Evolutionary conservation across 495 filamentous ascomycete species (phyloP).

Genomic region (Hypoxylon lienhwacheense): DNA sequence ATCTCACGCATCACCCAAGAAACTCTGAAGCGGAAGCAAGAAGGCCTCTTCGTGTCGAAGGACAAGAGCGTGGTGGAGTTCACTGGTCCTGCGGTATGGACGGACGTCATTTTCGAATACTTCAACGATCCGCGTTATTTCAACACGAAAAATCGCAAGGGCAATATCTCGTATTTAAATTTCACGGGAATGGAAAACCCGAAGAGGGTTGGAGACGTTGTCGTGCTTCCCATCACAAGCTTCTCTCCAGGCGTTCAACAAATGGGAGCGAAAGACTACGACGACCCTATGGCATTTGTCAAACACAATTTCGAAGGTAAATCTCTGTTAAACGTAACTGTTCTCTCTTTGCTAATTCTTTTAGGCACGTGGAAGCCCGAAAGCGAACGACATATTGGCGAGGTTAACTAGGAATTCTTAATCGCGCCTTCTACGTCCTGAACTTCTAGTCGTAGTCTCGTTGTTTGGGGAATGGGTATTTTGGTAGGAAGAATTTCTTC

Average conservation of each 20-base stretch:
- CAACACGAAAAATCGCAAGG: constrained; percentile 68
- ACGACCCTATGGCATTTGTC: constrained; percentile 97
- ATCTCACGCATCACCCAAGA: constrained; percentile 83
- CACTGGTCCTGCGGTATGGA: constrained; percentile 94
- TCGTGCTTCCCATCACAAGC: constrained; percentile 92
- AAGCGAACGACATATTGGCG: constrained; percentile 62
- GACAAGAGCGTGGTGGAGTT: constrained; percentile 90
- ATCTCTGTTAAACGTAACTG: not conserved
- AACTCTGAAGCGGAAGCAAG: constrained; percentile 73
- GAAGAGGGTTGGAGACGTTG: constrained; percentile 91
- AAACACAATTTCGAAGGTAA: constrained; percentile 95
- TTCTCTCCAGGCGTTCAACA: constrained; percentile 94
- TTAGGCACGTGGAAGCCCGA: constrained; percentile 82
- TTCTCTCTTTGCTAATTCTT: constrained; percentile 21
- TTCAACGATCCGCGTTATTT: constrained; percentile 93
- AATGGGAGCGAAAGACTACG: constrained; percentile 87
- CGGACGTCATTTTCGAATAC: constrained; percentile 86
- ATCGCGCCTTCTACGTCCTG: constrained; percentile 10
- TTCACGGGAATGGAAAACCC: constrained; percentile 82
- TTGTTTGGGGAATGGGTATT: not conserved
- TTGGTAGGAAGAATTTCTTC: not conserved
- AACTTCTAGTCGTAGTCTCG: not conserved
- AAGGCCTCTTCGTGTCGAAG: constrained; percentile 67
- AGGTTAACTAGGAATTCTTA: constrained; percentile 29
- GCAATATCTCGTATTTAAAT: constrained; percentile 80